Percentiles rank a stretch among this genome's conserved stretches.
Evolutionary conservation across 169 alveolate species (phyloP).

Genomic region (Toxoplasma gondii): DNA sequence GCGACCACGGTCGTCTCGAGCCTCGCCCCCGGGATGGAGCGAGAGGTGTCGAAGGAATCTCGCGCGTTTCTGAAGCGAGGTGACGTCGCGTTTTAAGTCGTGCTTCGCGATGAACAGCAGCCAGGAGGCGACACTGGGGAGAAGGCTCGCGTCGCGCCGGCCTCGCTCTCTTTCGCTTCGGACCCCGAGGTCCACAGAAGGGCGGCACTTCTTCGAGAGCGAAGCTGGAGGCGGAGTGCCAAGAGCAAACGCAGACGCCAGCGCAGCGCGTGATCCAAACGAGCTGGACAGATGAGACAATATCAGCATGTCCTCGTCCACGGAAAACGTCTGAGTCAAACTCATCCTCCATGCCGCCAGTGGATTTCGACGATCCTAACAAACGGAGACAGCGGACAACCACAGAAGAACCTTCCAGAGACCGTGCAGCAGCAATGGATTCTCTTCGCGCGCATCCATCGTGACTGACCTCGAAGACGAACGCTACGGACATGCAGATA

Average conservation of each 20-base stretch:
- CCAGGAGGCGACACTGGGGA: neutral
- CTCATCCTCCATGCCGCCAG: constrained; percentile 21
- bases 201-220: neutral
- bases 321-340: constrained; percentile 25
- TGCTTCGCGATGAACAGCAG: constrained; percentile 39
- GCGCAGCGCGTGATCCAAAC: neutral
- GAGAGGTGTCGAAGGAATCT: neutral
- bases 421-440: neutral
- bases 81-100: neutral
- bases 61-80: constrained; percentile 28
- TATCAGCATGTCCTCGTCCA: constrained; percentile 38
- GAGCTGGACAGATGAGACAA: neutral
- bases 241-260: neutral
- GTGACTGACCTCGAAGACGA: neutral
- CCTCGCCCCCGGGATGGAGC: neutral
- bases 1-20: neutral
- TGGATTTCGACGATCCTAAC: constrained; percentile 47
- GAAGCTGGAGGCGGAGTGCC: neutral
- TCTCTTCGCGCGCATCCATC: no score
- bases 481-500: neutral
- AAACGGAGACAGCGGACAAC: neutral
- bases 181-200: neutral
- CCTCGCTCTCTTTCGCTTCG: neutral
- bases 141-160: neutral
- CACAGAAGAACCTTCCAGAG: neutral